Base-by-base conservation (phyloP, 352 stramenopile genomes). In the Phytopythium aichiense region DNA sequence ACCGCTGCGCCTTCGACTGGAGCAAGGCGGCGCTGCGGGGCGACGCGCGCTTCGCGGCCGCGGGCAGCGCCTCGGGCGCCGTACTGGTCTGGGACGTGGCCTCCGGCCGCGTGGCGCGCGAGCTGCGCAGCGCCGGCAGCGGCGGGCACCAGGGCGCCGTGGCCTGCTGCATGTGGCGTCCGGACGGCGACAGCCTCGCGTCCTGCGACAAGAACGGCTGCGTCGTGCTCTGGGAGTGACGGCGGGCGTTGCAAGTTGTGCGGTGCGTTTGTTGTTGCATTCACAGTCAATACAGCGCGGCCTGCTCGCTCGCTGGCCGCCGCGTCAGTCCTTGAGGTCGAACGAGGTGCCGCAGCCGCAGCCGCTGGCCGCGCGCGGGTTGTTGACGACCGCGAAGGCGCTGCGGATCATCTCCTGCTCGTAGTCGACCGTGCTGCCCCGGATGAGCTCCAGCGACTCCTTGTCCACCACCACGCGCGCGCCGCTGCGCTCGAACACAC, bases 261-360 rank as follows among this genome's bases (percentile, higher is more conserved):
- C 25, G 25, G 25, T 30, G 25, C 25, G 25, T 30, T 3, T 1
- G 1, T 1, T 3, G 25, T 30, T 30, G 25, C 25, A 30, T 30
- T 30, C 25, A 30, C 25, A 30, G 25, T 30, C 3, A 30, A 30
- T 30, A 30, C 25, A 30, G 25, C 25, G 25, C 25, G 25, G 25
- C 25, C 25, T 30, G 25, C 25, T 30, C 25, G 25, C 25, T 30
- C 25, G 25, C 25, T 1, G 25, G 25, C 25, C 25, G 3, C 25
- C 25, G 25, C 25, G 25, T 70, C 79, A 95, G 54, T 92, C 80
- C 77, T 99, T 99, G 52, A 99, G 75, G 30, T 98, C 97, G 81
- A 99, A 99, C 30, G 92, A 98, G 49, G 76, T 96, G 51, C 97
- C 97, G 77, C 97, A 99, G 58, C 97, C 97, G 77, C 97, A 99